Percentiles rank a stretch among this genome's conserved stretches.
Conservation (phyloP, 495 filamentous ascomycete genomes). For the Friedmanniomyces endolithicus region DNA sequence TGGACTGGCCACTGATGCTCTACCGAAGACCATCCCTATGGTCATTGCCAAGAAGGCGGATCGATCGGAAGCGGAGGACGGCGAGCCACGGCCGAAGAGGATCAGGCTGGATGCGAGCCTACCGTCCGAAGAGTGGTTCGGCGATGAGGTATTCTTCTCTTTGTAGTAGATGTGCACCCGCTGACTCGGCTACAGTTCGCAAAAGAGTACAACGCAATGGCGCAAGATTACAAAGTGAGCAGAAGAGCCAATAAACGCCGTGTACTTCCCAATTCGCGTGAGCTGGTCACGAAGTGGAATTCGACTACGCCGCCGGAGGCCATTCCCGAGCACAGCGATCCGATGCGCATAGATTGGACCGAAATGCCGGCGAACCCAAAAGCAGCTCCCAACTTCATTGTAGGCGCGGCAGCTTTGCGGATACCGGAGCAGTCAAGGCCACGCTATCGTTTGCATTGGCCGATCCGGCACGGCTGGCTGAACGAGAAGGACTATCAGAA, state of each 20-base stretch:
- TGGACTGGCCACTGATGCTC: constrained; percentile 81
- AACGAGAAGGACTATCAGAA: constrained; percentile 80
- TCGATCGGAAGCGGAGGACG: constrained; percentile 70
- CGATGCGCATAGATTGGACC: constrained; percentile 87
- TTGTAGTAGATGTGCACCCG: background rate
- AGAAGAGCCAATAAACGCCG: constrained; percentile 89
- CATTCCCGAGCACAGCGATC: constrained; percentile 89
- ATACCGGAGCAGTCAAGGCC: constrained; percentile 84
- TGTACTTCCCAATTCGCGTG: constrained; percentile 89
- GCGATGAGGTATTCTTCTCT: constrained; percentile 51
- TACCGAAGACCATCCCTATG: constrained; percentile 91
- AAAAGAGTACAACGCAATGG: constrained; percentile 68
- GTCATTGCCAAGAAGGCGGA: constrained; percentile 66
- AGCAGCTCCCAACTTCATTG: constrained; percentile 56
- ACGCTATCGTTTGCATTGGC: constrained; percentile 84
- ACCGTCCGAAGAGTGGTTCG: constrained; percentile 67
- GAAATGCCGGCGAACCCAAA: constrained; percentile 51
- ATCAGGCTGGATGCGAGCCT: constrained; percentile 51
- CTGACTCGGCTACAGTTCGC: constrained; percentile 40
- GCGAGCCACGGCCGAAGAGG: constrained; percentile 70
- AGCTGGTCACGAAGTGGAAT: constrained; percentile 87
- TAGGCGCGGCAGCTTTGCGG: constrained; percentile 68
- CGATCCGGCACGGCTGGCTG: constrained; percentile 70
- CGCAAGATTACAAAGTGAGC: constrained; percentile 68
- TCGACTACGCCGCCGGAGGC: constrained; percentile 63